Percentiles rank a stretch among this genome's conserved stretches.
These are phyloP conservation scores for Fusarium brevicatenulatum DNA, from an alignment of 2,329 filamentous ascomycete genomes.

Conservation along the genomic window DNA sequence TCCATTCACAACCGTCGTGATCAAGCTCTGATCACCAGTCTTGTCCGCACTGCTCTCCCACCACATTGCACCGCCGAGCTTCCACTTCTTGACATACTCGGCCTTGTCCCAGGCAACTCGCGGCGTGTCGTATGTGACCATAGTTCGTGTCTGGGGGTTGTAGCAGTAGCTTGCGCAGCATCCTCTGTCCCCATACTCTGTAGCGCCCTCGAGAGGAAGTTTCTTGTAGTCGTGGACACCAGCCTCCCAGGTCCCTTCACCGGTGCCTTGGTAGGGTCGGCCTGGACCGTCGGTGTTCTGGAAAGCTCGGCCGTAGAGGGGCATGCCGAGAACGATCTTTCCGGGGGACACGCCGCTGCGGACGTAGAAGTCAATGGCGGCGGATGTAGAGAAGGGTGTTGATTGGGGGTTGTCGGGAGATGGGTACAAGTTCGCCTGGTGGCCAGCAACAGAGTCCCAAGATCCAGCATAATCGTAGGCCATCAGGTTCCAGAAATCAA, in stretches of 20 bases:
- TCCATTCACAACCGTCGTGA: constrained; percentile 68
- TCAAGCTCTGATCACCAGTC: constrained; percentile 72
- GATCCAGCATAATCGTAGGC: constrained; percentile 88
- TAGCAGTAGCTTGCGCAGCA: constrained; percentile 82
- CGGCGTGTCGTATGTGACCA: constrained; percentile 84
- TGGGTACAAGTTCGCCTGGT: constrained; percentile 82
- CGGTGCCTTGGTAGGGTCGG: constrained; percentile 73
- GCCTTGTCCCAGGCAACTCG: constrained; percentile 75
- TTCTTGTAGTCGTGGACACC: constrained; percentile 91
- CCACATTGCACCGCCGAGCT: constrained; percentile 94
- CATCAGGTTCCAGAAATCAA: constrained; percentile 87
- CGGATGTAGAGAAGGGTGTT: constrained; percentile 82
- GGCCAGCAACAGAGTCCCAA: constrained; percentile 78
- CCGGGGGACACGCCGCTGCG: constrained; percentile 68
- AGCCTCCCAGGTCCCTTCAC: constrained; percentile 83
- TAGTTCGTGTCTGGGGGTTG: constrained; percentile 66
- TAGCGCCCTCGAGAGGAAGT: constrained; percentile 74
- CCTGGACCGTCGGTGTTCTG: constrained; percentile 81
- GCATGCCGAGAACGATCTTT: constrained; percentile 92
- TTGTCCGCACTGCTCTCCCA: constrained; percentile 91
- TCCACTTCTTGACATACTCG: constrained; percentile 71
- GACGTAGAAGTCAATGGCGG: constrained; percentile 77
- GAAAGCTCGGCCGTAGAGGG: constrained; percentile 90
- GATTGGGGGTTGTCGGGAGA: constrained; percentile 64
- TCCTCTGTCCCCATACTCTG: constrained; percentile 71